A percentile compares a stretch with the other conserved stretches of the same genome.
Conservation (phyloP, 495 filamentous ascomycete genomes). For the Talaromyces wortmannii region DNA sequence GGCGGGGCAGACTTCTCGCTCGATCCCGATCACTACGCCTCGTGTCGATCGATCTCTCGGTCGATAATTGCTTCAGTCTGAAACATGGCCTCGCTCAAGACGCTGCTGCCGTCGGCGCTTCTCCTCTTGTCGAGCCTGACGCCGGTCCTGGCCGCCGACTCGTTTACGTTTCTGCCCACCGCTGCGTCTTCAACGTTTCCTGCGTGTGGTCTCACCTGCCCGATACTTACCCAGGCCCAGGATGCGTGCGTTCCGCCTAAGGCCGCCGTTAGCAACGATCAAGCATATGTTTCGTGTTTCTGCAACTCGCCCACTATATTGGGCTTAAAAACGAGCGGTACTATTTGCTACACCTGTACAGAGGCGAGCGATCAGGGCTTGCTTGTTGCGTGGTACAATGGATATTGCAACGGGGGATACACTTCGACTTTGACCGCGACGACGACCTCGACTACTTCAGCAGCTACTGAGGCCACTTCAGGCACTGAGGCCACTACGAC, state of each 20-base stretch:
- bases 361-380: constrained; percentile 23
- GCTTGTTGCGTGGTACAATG: constrained; percentile 44
- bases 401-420: constrained; percentile 28
- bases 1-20: too few species aligned
- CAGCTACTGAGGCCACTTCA: constrained; percentile 12
- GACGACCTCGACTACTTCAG: constrained; percentile 10
- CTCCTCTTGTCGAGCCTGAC: constrained; percentile 1
- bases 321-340: constrained; percentile 20
- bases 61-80: background rate
- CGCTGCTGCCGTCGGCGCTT: background rate
- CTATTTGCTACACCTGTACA: constrained; percentile 30
- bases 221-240: constrained; percentile 35
- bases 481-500: constrained; percentile 5
- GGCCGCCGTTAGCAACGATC: constrained; percentile 19
- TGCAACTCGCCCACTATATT: constrained; percentile 35
- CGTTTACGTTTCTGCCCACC: constrained; percentile 17
- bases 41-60: too few species aligned
- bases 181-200: constrained; percentile 36
- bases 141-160: background rate
- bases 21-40: too few species aligned
- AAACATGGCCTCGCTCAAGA: background rate
- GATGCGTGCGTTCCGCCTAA: constrained; percentile 32
- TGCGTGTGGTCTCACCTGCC: constrained; percentile 41
- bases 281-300: constrained; percentile 47
- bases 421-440: constrained; percentile 5